Conservation (phyloP, 2,329 filamentous ascomycete genomes). For the Karstenula rhodostoma region DNA sequence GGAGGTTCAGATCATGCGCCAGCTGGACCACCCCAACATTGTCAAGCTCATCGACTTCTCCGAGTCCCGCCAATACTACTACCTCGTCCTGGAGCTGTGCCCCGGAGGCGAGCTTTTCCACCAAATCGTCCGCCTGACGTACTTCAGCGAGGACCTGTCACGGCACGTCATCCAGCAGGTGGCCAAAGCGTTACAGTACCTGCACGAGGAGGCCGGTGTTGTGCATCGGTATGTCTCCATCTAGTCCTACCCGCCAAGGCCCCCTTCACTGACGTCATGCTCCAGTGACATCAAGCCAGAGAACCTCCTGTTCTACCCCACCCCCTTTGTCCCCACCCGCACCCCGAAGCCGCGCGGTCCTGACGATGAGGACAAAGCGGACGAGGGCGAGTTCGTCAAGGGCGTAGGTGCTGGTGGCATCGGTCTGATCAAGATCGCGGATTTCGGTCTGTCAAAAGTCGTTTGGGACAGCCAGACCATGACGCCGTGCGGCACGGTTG, state of each 20-base stretch:
- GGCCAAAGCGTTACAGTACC: conserved; percentile 89
- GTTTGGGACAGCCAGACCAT: conserved; percentile 98
- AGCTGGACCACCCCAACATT: conserved; percentile 95
- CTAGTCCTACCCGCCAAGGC: conserved; percentile 11
- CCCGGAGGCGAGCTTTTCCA: conserved; percentile 97
- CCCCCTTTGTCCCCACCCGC: conserved; percentile 80
- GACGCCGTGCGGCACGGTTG: conserved; percentile 98
- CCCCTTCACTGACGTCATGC: conserved; percentile 47
- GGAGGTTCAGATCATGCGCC: conserved; percentile 98
- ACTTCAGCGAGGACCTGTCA: conserved; percentile 95
- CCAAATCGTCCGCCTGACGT: conserved; percentile 96
- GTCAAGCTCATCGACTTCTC: conserved; percentile 92
- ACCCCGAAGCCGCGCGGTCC: conserved; percentile 80
- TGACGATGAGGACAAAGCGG: conserved; percentile 95
- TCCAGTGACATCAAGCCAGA: conserved; percentile 96
- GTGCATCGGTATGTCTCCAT: conserved; percentile 82
- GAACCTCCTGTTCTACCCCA: conserved; percentile 92
- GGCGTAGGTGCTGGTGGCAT: conserved; percentile 89
- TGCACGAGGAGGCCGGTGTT: conserved; percentile 93
- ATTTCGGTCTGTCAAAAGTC: conserved; percentile 96
- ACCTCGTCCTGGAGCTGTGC: conserved; percentile 93
- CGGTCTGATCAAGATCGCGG: conserved; percentile 94
- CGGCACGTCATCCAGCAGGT: conserved; percentile 95
- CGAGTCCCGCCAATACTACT: conserved; percentile 95
- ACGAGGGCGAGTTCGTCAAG: conserved; percentile 90